These are phyloP conservation scores for Saturnispora serradocipensis DNA, from an alignment of 805 yeast genomes.

Conservation along the genomic window DNA sequence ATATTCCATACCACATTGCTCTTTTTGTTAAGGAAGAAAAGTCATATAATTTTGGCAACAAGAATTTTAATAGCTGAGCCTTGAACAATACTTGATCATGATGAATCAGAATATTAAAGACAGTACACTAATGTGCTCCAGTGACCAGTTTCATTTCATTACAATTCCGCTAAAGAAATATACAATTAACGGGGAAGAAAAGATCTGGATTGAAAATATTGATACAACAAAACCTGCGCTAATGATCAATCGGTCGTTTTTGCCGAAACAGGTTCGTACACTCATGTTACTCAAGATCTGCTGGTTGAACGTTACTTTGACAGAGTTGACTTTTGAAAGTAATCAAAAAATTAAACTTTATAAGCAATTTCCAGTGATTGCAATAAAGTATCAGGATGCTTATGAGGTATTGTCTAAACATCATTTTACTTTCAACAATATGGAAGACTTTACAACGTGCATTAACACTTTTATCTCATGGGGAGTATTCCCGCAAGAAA, in stretches of 20 bases:
- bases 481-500: not conserved
- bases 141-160: not conserved
- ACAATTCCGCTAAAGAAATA: not conserved
- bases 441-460: not conserved
- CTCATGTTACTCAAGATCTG: not conserved
- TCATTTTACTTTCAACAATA: not conserved
- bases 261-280: not conserved
- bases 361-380: constrained; percentile 5
- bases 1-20: no score
- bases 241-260: not conserved
- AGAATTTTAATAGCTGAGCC: not conserved
- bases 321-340: not conserved
- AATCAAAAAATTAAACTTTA: constrained; percentile 5
- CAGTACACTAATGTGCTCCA: not conserved
- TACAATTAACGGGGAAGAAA: not conserved
- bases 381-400: constrained; percentile 3
- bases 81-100: not conserved
- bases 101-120: not conserved
- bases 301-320: not conserved
- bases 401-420: not conserved
- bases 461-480: not conserved
- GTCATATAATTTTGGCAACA: no score
- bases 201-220: not conserved
- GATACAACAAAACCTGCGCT: not conserved
- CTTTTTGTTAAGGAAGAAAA: no score